Conservation (phyloP, 768 basidiomycete genomes). For the Polyporus arcularius region DNA sequence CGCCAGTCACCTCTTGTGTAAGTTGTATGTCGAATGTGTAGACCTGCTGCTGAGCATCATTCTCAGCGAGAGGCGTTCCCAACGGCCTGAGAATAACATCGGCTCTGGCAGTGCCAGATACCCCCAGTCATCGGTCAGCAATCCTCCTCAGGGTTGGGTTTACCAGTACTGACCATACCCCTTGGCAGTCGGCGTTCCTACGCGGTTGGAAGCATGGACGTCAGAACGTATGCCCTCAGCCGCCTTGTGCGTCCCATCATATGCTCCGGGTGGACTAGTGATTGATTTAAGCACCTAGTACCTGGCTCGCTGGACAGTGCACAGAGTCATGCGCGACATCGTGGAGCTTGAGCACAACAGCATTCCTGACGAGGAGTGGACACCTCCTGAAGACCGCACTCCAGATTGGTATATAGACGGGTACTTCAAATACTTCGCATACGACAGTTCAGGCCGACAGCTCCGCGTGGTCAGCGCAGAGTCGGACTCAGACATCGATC, state of each 20-base stretch:
- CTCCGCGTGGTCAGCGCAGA: conserved; percentile 38
- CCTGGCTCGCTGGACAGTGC: conserved; percentile 51
- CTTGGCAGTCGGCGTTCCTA: conserved; percentile 40
- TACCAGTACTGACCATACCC: not conserved
- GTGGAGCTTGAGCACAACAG: conserved; percentile 31
- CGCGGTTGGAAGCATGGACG: conserved; percentile 48
- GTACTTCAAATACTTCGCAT: conserved; percentile 38
- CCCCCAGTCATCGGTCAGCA: too few species aligned
- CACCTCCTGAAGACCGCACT: conserved; percentile 40
- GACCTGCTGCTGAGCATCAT: too few species aligned
- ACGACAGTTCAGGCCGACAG: conserved; percentile 26
- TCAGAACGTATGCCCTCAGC: conserved; percentile 43
- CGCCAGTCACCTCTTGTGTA: conserved; percentile 44
- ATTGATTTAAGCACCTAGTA: conserved; percentile 31
- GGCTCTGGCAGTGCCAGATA: too few species aligned
- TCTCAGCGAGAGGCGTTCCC: too few species aligned
- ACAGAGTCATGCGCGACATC: conserved; percentile 50
- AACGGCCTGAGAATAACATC: too few species aligned
- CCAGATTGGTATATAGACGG: conserved; percentile 51
- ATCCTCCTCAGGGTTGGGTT: not conserved
- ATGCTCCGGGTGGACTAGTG: not conserved
- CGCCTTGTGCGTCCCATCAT: conserved; percentile 27
- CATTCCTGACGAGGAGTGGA: conserved; percentile 4
- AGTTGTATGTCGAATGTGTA: conserved; percentile 6
- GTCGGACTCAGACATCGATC: conserved; percentile 29